Conservation (phyloP, 108 stramenopile species). For the Asterionellopsis glacialis region DNA sequence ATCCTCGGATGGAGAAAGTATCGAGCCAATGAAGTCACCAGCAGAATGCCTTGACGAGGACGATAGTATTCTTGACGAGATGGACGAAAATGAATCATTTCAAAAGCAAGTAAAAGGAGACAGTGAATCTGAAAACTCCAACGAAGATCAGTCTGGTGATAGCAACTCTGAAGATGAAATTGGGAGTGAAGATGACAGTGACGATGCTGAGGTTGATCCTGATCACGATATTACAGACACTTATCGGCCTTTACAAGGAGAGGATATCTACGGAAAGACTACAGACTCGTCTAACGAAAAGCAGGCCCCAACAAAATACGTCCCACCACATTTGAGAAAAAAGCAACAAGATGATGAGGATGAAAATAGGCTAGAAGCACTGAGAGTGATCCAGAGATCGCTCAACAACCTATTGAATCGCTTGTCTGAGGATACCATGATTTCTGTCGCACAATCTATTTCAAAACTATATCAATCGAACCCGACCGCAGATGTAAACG, state of each 20-base stretch:
- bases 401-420: slow-evolving; percentile 89
- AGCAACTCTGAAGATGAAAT: slow-evolving; percentile 5
- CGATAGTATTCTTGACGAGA: slow-evolving; percentile 23
- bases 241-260: slow-evolving; percentile 78
- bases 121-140: slow-evolving; percentile 1
- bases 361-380: slow-evolving; percentile 16
- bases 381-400: slow-evolving; percentile 46
- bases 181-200: slow-evolving; percentile 15
- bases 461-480: slow-evolving; percentile 42
- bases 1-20: slow-evolving; percentile 17
- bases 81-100: slow-evolving; percentile 1
- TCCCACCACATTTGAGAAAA: slow-evolving; percentile 81
- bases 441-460: slow-evolving; percentile 77
- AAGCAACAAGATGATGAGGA: slow-evolving; percentile 21
- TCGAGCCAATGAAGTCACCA: slow-evolving; percentile 32
- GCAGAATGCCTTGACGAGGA: slow-evolving; percentile 27
- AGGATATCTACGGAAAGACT: slow-evolving; percentile 93
- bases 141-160: slow-evolving; percentile 6
- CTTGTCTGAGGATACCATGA: slow-evolving; percentile 84
- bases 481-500: slow-evolving; percentile 57
- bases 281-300: slow-evolving; percentile 27
- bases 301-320: slow-evolving; percentile 51
- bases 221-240: slow-evolving; percentile 69
- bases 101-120: background rate
- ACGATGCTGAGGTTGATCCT: slow-evolving; percentile 12